These are phyloP conservation scores for Colletotrichum higginsianum DNA, from an alignment of 2,329 filamentous ascomycete genomes.

Conservation along the genomic window DNA sequence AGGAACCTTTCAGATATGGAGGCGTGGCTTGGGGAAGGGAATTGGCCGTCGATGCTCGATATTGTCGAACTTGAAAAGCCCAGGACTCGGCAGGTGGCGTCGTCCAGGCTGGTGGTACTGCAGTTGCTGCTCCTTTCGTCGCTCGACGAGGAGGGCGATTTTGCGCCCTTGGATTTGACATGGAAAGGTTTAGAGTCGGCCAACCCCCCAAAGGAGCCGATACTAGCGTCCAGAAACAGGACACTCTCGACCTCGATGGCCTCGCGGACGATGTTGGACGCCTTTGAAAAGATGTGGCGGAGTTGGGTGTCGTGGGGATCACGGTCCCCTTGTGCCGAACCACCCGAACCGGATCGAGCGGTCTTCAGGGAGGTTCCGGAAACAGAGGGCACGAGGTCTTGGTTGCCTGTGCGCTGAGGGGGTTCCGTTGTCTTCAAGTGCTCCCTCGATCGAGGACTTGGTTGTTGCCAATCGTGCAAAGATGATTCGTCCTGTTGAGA, in stretches of 20 bases:
- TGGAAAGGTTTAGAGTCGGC: constrained; percentile 37
- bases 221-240: constrained; percentile 42
- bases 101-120: not conserved
- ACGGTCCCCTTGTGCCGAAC: not conserved
- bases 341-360: constrained; percentile 50
- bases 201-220: constrained; percentile 48
- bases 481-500: not conserved
- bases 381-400: not conserved
- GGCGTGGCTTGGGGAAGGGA: constrained; percentile 34
- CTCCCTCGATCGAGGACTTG: not conserved
- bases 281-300: constrained; percentile 57
- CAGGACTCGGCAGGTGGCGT: constrained; percentile 51
- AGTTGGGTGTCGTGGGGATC: constrained; percentile 15
- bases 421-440: accelerated
- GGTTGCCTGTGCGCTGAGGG: not conserved
- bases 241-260: constrained; percentile 53
- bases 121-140: constrained; percentile 42
- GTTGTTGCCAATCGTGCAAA: not conserved
- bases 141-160: constrained; percentile 42
- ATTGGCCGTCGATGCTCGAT: constrained; percentile 52
- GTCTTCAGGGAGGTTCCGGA: not conserved
- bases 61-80: constrained; percentile 55
- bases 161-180: constrained; percentile 1
- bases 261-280: constrained; percentile 59
- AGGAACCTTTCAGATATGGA: constrained; percentile 57